Base-by-base conservation (phyloP, 139 green algal species). In the Chlamydomonas applanata region DNA sequence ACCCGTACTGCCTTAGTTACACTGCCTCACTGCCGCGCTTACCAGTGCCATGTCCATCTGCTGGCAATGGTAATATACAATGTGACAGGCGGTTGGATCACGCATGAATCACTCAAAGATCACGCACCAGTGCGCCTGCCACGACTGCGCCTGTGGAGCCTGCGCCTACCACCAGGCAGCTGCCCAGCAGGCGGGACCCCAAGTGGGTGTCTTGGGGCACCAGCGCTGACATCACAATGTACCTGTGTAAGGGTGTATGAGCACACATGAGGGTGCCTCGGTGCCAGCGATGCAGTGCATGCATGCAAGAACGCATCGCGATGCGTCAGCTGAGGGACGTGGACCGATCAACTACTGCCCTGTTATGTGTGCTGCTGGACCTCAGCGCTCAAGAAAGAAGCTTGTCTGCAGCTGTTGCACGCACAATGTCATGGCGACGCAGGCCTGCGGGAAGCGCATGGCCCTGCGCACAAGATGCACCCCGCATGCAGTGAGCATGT, bases 131-230 rank as follows among this genome's bases (percentile, higher is more conserved):
- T 25, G 34, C 63, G 7, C 33, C 63, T 53, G 20, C 63, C 22
- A 25, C 25, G 7, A 70, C 33, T 32, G n/a, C 40, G 7, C 71
- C 71, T 29, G 24, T 34, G 57, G 16, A 4, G 7, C 62, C 59
- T 20, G 59, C 45, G 71, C 59, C 71, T 25, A 40, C 65, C 59
- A 77, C 59, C 71, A 77, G 65, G 71, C 57, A 65, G 59, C 27
- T 61, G 40, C 71, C 71, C 59, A 70, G 59, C 25, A 77, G 36
- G 34, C 45, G 57, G 9, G 46, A 63, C 24, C 71, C 71, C 27
- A 77, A 13, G 44, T 77, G 71, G 27, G 27, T 36, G 53, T 77
- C 71, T 29, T 70, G 59, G 19, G 32, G 16, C 32, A 77, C 71
- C 5, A 77, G 59, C 22, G 62, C 25, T 5, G 25, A 53, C 35